Conservation (phyloP, 2,329 filamentous ascomycete species). For the Ophiostoma quercus region DNA sequence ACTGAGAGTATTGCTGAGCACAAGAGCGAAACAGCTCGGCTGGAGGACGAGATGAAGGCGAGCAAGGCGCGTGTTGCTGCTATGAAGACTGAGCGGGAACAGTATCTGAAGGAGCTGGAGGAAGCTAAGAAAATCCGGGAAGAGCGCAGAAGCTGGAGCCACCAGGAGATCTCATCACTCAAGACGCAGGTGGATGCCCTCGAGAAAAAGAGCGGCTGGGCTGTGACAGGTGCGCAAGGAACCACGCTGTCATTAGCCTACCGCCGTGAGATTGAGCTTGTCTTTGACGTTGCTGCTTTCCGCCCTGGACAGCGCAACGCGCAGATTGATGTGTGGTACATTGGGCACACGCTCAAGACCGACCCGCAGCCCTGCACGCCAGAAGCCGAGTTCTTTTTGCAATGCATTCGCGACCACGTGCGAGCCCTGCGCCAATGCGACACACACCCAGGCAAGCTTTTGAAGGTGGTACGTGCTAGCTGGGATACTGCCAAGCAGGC, state of each 20-base stretch:
- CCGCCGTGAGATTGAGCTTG: slow-evolving; percentile 64
- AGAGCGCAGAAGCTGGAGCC: slow-evolving; percentile 84
- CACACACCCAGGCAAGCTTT: slow-evolving; percentile 53
- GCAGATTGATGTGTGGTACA: slow-evolving; percentile 65
- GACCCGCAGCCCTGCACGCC: slow-evolving; percentile 52
- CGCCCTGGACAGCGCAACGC: slow-evolving; percentile 42
- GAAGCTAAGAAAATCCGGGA: slow-evolving; percentile 79
- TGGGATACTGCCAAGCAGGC: slow-evolving; percentile 63
- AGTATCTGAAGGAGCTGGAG: slow-evolving; percentile 67
- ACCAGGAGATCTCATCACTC: slow-evolving; percentile 70
- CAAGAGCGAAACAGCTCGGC: slow-evolving; percentile 58
- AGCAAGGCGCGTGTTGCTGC: slow-evolving; percentile 61
- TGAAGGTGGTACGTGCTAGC: slow-evolving; percentile 53
- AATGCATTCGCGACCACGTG: slow-evolving; percentile 63
- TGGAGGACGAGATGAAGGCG: slow-evolving; percentile 61
- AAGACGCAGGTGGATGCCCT: slow-evolving; percentile 60
- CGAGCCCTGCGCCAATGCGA: slow-evolving; percentile 55
- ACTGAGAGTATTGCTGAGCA: slow-evolving; percentile 67
- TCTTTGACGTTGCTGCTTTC: slow-evolving; percentile 64
- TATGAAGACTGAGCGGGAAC: slow-evolving; percentile 60
- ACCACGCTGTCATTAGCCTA: slow-evolving; percentile 69
- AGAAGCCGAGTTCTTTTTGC: slow-evolving; percentile 70
- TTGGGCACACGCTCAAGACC: slow-evolving; percentile 53
- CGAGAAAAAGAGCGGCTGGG: slow-evolving; percentile 65
- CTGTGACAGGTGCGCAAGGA: slow-evolving; percentile 58